Conservation (phyloP, 345 rosid genomes). For the Xanthoceras sorbifolium region DNA sequence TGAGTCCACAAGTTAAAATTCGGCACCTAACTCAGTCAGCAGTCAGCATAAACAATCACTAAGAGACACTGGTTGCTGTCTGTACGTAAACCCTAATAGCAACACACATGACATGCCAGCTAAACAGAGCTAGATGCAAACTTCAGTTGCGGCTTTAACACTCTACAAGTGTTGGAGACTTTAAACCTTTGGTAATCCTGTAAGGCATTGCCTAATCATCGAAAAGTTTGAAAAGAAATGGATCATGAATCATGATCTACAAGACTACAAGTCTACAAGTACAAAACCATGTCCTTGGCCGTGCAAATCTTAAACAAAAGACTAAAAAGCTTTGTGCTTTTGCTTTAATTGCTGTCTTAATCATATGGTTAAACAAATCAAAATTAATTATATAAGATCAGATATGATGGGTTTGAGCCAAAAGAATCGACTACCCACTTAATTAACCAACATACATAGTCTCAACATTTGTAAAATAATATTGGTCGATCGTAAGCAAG, state of each 20-base stretch:
- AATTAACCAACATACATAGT: background rate
- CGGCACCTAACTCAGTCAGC: background rate
- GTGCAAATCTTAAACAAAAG: background rate
- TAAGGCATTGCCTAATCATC: background rate
- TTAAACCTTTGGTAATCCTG: background rate
- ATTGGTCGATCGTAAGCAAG: background rate
- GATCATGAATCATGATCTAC: background rate
- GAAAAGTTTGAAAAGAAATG: background rate
- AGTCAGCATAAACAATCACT: background rate
- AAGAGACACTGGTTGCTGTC: background rate
- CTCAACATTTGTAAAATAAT: background rate
- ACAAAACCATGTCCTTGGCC: constrained; percentile 10
- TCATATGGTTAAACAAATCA: constrained; percentile 7
- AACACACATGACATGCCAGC: background rate
- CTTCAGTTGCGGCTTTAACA: background rate
- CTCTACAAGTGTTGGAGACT: background rate
- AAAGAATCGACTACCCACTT: constrained; percentile 10
- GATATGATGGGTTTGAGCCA: background rate
- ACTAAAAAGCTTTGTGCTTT: background rate
- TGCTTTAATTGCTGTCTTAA: constrained; percentile 13
- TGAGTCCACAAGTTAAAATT: background rate
- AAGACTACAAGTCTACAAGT: background rate
- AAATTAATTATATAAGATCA: background rate
- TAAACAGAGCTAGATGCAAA: background rate
- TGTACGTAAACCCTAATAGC: background rate